These are phyloP conservation scores for Aspergillus quadrilineatus DNA, from an alignment of 2,329 filamentous ascomycete genomes.

Conservation along the genomic window DNA sequence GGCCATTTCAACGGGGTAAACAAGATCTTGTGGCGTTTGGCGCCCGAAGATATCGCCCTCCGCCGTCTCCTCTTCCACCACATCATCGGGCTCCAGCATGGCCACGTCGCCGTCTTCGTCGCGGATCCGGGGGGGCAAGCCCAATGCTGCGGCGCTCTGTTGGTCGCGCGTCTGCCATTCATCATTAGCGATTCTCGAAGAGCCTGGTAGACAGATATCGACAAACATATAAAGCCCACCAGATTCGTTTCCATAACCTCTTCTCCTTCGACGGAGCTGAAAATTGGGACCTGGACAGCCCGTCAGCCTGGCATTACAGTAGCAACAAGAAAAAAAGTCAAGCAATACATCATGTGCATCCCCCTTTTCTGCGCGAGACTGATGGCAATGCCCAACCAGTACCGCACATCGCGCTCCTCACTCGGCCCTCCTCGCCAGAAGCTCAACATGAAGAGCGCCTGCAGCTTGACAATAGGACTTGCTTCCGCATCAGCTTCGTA, in stretches of 20 bases:
- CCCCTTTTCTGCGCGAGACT: slow-evolving; percentile 51
- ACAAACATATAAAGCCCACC: slow-evolving; percentile 54
- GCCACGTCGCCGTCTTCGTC: slow-evolving; percentile 52
- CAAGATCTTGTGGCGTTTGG: slow-evolving; percentile 34
- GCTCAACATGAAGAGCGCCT: slow-evolving; percentile 55
- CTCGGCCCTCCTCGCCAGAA: slow-evolving; percentile 55
- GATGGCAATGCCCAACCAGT: slow-evolving; percentile 54
- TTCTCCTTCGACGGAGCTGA: slow-evolving; percentile 31
- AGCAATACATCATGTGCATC: slow-evolving; percentile 36
- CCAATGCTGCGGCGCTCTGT: slow-evolving; percentile 47
- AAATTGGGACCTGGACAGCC: slow-evolving; percentile 29
- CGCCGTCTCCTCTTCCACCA: slow-evolving; percentile 33
- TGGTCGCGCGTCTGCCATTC: slow-evolving; percentile 46
- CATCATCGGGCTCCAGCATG: slow-evolving; percentile 39
- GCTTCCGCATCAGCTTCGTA: slow-evolving; percentile 56
- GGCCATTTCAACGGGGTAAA: slow-evolving; percentile 40
- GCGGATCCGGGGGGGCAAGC: slow-evolving; percentile 49
- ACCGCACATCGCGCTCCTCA: slow-evolving; percentile 51
- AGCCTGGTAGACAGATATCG: neutral
- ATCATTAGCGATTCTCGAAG: neutral
- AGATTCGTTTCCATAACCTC: slow-evolving; percentile 50
- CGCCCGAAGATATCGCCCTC: slow-evolving; percentile 30
- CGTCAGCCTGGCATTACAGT: neutral
- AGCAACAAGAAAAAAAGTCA: neutral
- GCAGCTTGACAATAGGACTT: slow-evolving; percentile 51